Evolutionary conservation across 768 basidiomycete genomes (phyloP).

Genomic region (Sutorius australiensis): DNA sequence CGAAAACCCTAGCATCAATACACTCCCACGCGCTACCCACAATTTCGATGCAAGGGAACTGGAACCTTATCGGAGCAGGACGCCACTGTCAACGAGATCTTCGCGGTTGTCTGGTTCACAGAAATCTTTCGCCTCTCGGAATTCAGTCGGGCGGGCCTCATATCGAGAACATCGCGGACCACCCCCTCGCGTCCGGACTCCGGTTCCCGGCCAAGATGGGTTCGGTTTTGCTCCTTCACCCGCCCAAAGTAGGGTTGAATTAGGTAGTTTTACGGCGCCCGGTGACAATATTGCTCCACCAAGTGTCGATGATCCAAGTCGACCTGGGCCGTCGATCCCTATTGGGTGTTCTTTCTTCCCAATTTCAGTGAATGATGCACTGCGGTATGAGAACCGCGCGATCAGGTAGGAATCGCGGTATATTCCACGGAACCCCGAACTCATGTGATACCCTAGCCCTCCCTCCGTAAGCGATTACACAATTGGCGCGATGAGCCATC

Average conservation of each 20-base stretch:
- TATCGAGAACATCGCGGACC: slow-evolving; percentile 21
- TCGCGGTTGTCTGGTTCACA: slow-evolving; percentile 14
- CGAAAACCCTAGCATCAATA: neutral
- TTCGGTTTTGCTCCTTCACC: neutral
- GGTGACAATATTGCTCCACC: slow-evolving; percentile 5
- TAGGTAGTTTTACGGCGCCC: neutral
- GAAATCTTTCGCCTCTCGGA: slow-evolving; percentile 11
- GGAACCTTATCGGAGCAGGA: slow-evolving; percentile 4
- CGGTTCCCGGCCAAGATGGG: neutral
- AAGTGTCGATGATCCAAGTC: neutral
- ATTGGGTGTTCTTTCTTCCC: slow-evolving; percentile 9
- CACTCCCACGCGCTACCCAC: neutral
- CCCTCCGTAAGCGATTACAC: neutral
- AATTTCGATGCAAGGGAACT: neutral
- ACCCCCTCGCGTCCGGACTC: slow-evolving; percentile 8
- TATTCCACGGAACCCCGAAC: neutral
- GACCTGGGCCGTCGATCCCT: slow-evolving; percentile 4
- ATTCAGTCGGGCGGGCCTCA: slow-evolving; percentile 21
- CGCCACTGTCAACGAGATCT: slow-evolving; percentile 13
- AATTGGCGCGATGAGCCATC: slow-evolving; percentile 15
- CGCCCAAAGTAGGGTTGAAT: neutral
- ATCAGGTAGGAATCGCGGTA: slow-evolving; percentile 6
- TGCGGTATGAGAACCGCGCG: slow-evolving; percentile 4
- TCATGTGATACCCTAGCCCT: slow-evolving; percentile 7
- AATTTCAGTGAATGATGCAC: slow-evolving; percentile 10